Percentiles rank a stretch among this genome's conserved stretches.
These are phyloP conservation scores for Cucurbita ficifolia DNA, from an alignment of 306 rosid species.

Conservation along the genomic window DNA sequence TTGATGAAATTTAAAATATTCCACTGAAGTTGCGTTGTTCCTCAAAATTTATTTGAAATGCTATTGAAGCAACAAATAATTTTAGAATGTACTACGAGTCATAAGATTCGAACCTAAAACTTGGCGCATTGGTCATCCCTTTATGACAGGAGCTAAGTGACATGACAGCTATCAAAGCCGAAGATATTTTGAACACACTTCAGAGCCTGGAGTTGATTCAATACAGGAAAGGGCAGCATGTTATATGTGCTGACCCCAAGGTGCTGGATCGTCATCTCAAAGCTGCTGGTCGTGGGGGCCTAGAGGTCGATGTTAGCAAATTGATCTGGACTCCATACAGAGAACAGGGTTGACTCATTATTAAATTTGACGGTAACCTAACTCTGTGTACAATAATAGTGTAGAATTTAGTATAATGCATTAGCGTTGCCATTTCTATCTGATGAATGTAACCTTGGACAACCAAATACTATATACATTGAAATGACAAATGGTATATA, in stretches of 20 bases:
- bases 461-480: neutral
- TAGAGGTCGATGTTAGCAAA: constrained; percentile 85
- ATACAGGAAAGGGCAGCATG: constrained; percentile 97
- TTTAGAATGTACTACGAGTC: neutral
- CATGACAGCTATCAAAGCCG: constrained; percentile 98
- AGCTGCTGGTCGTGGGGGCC: constrained; percentile 96
- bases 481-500: neutral
- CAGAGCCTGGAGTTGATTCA: constrained; percentile 86
- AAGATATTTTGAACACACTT: constrained; percentile 78
- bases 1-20: neutral
- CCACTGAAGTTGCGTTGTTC: neutral
- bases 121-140: neutral
- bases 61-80: neutral
- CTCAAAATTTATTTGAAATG: neutral
- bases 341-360: constrained; percentile 43
- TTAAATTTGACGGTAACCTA: neutral
- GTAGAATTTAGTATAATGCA: neutral
- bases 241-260: constrained; percentile 94
- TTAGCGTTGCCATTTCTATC: neutral
- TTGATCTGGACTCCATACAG: constrained; percentile 97
- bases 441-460: neutral
- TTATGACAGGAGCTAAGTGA: constrained; percentile 83
- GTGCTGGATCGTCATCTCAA: constrained; percentile 93
- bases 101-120: neutral
- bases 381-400: constrained; percentile 1